These are phyloP conservation scores for Kluyveromyces lactis DNA, from an alignment of 805 yeast species.

Conservation along the genomic window DNA sequence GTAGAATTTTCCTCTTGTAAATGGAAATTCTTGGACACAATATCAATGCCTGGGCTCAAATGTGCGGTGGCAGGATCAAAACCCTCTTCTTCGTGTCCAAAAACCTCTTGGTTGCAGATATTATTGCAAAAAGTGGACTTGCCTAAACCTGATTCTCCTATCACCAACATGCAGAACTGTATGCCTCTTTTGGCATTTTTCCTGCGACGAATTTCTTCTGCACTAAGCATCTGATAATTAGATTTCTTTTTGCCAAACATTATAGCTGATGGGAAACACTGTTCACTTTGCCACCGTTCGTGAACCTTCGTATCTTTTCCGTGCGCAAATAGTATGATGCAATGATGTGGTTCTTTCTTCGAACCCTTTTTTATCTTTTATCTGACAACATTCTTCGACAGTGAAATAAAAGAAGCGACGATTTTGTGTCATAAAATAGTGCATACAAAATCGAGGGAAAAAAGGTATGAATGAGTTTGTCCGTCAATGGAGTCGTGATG, in stretches of 20 bases:
- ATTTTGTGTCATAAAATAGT: no score
- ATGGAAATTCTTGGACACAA: slow-evolving; percentile 44
- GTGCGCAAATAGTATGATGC: no score
- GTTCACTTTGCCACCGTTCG: no score
- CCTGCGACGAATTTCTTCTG: slow-evolving; percentile 42
- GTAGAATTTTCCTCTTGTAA: slow-evolving; percentile 50
- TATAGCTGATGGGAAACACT: background rate
- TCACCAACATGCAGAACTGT: slow-evolving; percentile 58
- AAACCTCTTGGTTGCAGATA: slow-evolving; percentile 45
- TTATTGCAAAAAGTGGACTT: slow-evolving; percentile 67
- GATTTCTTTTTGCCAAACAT: background rate
- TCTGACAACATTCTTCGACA: no score
- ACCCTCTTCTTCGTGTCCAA: slow-evolving; percentile 16
- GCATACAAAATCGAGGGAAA: no score
- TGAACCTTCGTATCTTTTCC: no score
- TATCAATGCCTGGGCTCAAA: slow-evolving; percentile 30
- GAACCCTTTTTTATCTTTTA: no score
- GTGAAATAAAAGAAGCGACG: no score
- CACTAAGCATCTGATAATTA: slow-evolving; percentile 8
- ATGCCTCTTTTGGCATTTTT: slow-evolving; percentile 56
- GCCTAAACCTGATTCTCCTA: slow-evolving; percentile 70
- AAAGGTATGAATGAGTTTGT: no score
- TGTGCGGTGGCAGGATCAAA: slow-evolving; percentile 30
- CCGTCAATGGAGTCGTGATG: no score
- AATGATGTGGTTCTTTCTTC: no score